Base-by-base conservation (phyloP, 2,329 filamentous ascomycete genomes). In the Ascochyta viciae-villosae region DNA sequence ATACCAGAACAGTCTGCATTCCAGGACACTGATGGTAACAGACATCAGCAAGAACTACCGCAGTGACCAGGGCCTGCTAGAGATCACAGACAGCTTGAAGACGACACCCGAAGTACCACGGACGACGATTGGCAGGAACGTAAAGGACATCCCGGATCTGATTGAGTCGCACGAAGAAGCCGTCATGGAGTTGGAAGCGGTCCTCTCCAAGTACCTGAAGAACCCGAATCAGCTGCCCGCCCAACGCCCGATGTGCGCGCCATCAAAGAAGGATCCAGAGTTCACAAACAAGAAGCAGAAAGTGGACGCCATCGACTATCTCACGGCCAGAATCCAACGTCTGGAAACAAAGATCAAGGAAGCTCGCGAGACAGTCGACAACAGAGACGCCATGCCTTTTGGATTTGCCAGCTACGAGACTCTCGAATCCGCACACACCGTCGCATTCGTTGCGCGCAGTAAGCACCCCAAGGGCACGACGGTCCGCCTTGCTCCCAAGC, bases 321-420 rank as follows among this genome's bases (percentile, higher is more conserved):
- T 96, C 50, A 96, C 92, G 0, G 85, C 89, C 49, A 88, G 93
- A 16, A 97, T 99, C 70, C 87, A 87, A 64, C 83, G 88, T 43
- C 82, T 99, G 33, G 94, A 98, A 73, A 76, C 87, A 10, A 86
- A 96, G 71, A 92, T 99, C 76, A 91, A 90, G 70, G 87, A 95
- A 60, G 89, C 93, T 1, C 87, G 95, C 12, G 84, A 87, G 35
- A 87, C 87, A 1, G 87, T 99, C 7, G 94, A 98, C 76, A 92
- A 89, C 74, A 87, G 93, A 45, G 91, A 94, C 72, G 89, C 93
- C 15, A 89, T 96, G 84, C 84, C 91, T 0, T 99, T 93, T 71
- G 95, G 95, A 0, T 99, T 99, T 73, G 93, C 94, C 8, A 97
- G 92, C 67, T 99, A 95, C 78, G 87, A 94, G 38, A 89, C 88